These are phyloP conservation scores for Xanthoconium purpureum DNA, from an alignment of 768 basidiomycete genomes.

Conservation along the genomic window DNA sequence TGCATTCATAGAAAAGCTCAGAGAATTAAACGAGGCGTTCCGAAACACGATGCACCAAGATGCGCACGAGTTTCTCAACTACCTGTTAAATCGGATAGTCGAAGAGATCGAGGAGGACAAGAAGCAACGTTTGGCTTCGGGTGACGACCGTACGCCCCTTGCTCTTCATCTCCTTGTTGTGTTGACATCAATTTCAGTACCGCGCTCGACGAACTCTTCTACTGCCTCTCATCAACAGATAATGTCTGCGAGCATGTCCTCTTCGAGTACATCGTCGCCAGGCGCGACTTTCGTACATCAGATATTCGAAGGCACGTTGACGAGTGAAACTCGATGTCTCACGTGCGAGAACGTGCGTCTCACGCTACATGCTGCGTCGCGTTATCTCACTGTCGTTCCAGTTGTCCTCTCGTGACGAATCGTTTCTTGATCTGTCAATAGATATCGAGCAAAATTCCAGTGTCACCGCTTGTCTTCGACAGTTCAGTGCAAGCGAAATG, in stretches of 20 bases:
- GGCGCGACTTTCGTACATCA: conserved; percentile 81
- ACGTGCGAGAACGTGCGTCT: conserved; percentile 90
- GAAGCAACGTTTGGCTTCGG: conserved; percentile 43
- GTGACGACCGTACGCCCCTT: conserved; percentile 60
- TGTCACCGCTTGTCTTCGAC: conserved; percentile 90
- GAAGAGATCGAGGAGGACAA: conserved; percentile 85
- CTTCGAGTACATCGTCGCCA: conserved; percentile 44
- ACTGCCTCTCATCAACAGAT: conserved; percentile 41
- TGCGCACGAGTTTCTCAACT: conserved; percentile 97
- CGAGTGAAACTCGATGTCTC: conserved; percentile 95
- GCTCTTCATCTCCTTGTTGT: conserved; percentile 3
- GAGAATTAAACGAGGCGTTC: conserved; percentile 89
- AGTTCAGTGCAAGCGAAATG: conserved; percentile 98
- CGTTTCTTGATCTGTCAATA: conserved; percentile 97
- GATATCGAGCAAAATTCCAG: conserved; percentile 99
- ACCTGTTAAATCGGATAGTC: conserved; percentile 86
- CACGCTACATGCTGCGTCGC: conserved; percentile 2
- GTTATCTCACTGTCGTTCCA: conserved; percentile 29
- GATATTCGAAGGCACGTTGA: conserved; percentile 89
- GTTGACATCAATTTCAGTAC: conserved; percentile 40
- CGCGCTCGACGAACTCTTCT: conserved; percentile 55
- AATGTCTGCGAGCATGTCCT: conserved; percentile 44
- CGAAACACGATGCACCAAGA: conserved; percentile 94
- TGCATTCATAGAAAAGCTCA: conserved; percentile 90
- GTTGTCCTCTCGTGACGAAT: conserved; percentile 92